These are phyloP conservation scores for Talaromyces ruber DNA, from an alignment of 495 filamentous ascomycete genomes.

Conservation along the genomic window DNA sequence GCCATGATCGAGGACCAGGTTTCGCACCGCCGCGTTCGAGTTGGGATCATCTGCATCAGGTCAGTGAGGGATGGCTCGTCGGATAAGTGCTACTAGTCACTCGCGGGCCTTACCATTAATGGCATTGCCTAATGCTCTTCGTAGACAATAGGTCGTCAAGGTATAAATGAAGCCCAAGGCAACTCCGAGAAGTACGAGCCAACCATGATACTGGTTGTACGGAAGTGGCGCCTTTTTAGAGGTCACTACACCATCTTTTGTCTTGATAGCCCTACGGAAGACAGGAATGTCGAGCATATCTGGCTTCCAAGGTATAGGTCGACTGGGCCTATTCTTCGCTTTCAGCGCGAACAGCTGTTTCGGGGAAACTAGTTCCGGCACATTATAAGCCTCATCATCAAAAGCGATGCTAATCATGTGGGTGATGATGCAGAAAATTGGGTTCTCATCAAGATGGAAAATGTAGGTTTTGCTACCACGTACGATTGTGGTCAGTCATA, in stretches of 20 bases:
- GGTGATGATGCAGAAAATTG: slow-evolving; percentile 4
- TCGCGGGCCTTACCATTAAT: slow-evolving; percentile 9
- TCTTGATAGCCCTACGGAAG: slow-evolving; percentile 6
- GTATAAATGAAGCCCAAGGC: slow-evolving; percentile 7
- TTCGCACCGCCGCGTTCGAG: slow-evolving; percentile 7
- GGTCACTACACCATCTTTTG: background rate
- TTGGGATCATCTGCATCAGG: slow-evolving; percentile 10
- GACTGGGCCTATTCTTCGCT: background rate
- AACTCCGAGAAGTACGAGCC: slow-evolving; percentile 1
- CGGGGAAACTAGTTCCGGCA: slow-evolving; percentile 1
- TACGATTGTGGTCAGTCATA: background rate
- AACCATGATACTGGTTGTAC: background rate
- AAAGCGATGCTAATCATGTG: slow-evolving; percentile 11
- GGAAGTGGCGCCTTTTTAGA: background rate
- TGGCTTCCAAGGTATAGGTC: background rate
- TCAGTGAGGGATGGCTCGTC: background rate
- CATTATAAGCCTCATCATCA: slow-evolving; percentile 10
- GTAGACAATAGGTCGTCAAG: slow-evolving; percentile 12
- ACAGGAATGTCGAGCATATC: slow-evolving; percentile 8
- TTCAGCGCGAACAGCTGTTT: slow-evolving; percentile 3
- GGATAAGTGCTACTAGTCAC: background rate
- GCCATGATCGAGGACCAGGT: slow-evolving; percentile 10
- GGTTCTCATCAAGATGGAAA: slow-evolving; percentile 1
- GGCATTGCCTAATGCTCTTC: slow-evolving; percentile 6
- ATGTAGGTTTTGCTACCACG: slow-evolving; percentile 5